These are phyloP conservation scores for Septoria linicola DNA, from an alignment of 2,329 filamentous ascomycete genomes.

Conservation along the genomic window DNA sequence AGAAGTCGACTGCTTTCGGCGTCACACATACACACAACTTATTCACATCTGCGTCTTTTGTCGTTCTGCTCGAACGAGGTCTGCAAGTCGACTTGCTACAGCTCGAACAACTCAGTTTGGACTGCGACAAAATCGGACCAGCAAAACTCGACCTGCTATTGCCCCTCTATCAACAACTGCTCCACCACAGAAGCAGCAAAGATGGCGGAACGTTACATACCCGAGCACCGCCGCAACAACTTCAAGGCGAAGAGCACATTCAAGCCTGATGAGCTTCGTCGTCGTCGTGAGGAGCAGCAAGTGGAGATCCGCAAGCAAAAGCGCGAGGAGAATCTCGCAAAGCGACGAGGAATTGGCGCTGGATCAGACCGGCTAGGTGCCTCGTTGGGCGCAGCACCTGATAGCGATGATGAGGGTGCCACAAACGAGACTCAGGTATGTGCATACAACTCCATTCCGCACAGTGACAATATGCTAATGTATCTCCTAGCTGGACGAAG, in stretches of 20 bases:
- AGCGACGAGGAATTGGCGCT: constrained; percentile 88
- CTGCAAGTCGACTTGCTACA: constrained; percentile 8
- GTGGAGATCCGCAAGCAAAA: constrained; percentile 99
- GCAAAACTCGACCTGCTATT: not conserved
- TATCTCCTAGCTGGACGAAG: constrained; percentile 76
- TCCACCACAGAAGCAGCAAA: constrained; percentile 39
- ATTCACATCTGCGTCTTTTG: constrained; percentile 5
- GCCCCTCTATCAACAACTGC: constrained; percentile 21
- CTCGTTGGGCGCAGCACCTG: constrained; percentile 80
- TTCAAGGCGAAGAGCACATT: constrained; percentile 99
- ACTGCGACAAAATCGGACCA: constrained; percentile 2
- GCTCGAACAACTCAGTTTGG: constrained; percentile 8
- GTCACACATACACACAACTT: constrained; percentile 11
- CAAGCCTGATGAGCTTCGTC: constrained; percentile 97
- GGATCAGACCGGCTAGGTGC: constrained; percentile 73
- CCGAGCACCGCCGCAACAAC: constrained; percentile 97
- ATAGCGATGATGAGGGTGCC: constrained; percentile 95
- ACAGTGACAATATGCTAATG: constrained; percentile 23
- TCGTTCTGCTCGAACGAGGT: not conserved
- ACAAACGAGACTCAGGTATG: constrained; percentile 96
- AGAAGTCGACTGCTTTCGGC: constrained; percentile 7
- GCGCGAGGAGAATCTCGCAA: constrained; percentile 97
- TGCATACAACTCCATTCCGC: not conserved
- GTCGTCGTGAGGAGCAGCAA: constrained; percentile 97
- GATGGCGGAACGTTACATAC: constrained; percentile 99